These are phyloP conservation scores for Vaccinium corymbosum DNA, from an alignment of 148 eudicot species.

Conservation along the genomic window DNA sequence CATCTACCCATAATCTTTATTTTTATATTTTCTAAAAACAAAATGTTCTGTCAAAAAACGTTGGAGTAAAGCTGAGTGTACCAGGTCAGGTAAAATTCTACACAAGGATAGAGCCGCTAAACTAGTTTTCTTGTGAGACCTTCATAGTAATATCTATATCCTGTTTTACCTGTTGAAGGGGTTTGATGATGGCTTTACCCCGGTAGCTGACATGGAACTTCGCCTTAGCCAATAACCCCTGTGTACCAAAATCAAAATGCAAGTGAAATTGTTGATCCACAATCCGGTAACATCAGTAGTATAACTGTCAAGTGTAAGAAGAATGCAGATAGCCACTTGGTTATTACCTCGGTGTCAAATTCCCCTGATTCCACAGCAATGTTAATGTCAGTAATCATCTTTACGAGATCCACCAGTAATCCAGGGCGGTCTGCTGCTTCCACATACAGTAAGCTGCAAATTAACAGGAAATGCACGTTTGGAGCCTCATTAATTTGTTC, in stretches of 20 bases:
- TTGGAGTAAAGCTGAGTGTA: neutral
- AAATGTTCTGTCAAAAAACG: neutral
- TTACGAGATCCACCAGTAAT: slow-evolving; percentile 89
- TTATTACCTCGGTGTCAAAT: slow-evolving; percentile 82
- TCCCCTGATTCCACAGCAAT: slow-evolving; percentile 84
- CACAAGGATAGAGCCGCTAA: neutral
- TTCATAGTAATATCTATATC: neutral
- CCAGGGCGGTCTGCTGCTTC: slow-evolving; percentile 93
- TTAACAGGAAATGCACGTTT: slow-evolving; percentile 2
- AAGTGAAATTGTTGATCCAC: neutral
- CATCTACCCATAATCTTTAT: neutral
- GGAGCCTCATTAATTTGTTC: neutral
- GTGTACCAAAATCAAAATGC: slow-evolving; percentile 15
- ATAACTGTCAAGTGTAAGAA: neutral
- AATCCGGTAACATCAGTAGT: neutral
- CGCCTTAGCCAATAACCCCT: slow-evolving; percentile 91
- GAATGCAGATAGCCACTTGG: neutral
- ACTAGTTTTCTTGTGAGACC: neutral
- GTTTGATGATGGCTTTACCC: slow-evolving; percentile 66
- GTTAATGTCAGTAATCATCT: slow-evolving; percentile 67
- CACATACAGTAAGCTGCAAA: slow-evolving; percentile 73
- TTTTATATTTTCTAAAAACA: neutral
- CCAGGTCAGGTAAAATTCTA: neutral
- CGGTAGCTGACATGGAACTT: slow-evolving; percentile 84
- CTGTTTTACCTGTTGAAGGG: slow-evolving; percentile 75